Conservation (phyloP, 148 eudicot genomes). For the Fagopyrum homotropicum region DNA sequence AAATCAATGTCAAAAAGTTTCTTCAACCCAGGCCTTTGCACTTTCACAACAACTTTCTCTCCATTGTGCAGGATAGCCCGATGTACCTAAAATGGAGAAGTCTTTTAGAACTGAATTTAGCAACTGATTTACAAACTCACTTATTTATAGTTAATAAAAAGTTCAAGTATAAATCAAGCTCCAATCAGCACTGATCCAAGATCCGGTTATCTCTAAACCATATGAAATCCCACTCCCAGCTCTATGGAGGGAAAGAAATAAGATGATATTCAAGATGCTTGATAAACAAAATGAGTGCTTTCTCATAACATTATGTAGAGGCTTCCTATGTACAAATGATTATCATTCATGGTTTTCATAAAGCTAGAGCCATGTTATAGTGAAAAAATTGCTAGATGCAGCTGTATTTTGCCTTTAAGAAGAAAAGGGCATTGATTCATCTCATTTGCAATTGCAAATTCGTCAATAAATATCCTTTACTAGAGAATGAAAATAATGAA, state of each 20-base stretch:
- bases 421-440: not conserved
- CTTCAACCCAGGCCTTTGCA: constrained; percentile 95
- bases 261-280: not conserved
- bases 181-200: no score
- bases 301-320: not conserved
- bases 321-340: not conserved
- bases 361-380: not conserved
- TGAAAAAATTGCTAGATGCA: not conserved
- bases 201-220: not conserved
- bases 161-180: no score
- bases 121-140: not conserved
- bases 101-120: not conserved
- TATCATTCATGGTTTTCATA: not conserved
- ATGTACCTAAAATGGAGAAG: constrained; percentile 56
- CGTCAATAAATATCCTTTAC: not conserved
- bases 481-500: not conserved
- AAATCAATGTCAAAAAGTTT: constrained; percentile 95
- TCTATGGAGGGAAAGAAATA: not conserved
- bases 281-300: not conserved
- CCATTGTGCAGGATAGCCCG: constrained; percentile 90
- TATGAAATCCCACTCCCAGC: not conserved
- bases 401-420: not conserved
- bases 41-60: constrained; percentile 86
- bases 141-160: not conserved
- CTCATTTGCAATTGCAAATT: not conserved